phyloP scores from a whole-genome alignment of 768 basidiomycete species.

The Candolleomyces eurysporus region DNA sequence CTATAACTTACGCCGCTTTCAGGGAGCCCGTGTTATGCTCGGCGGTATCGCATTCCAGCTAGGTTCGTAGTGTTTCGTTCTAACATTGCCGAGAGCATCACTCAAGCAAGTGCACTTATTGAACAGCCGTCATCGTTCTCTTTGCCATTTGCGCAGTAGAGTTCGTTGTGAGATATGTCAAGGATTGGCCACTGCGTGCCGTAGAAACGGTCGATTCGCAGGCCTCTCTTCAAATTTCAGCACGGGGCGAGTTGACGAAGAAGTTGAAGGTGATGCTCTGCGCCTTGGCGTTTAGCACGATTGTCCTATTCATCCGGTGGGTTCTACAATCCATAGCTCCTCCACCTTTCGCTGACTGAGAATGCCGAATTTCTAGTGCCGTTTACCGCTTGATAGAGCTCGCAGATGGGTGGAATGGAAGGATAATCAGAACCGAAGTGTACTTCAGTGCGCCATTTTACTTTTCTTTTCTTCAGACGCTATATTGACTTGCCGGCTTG shows the following conservation, averaged over 20 bases:
- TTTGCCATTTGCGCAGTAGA: background rate
- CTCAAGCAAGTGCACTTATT: background rate
- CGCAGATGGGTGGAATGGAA: conserved; percentile 48
- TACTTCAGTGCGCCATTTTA: conserved; percentile 2
- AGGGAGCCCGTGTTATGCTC: conserved; percentile 52
- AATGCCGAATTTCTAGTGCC: conserved; percentile 28
- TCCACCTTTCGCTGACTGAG: background rate
- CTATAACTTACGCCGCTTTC: background rate
- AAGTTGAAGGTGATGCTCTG: conserved; percentile 26
- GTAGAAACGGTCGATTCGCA: background rate
- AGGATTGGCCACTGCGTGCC: background rate
- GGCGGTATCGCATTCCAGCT: conserved; percentile 64
- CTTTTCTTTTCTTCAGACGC: background rate
- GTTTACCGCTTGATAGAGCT: conserved; percentile 56
- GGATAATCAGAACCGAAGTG: conserved; percentile 45
- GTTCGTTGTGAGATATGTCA: background rate
- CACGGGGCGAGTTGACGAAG: background rate
- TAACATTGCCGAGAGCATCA: background rate
- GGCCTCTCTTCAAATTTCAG: background rate
- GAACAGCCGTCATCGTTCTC: background rate
- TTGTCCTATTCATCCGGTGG: conserved; percentile 41
- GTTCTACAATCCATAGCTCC: background rate
- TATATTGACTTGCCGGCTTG: background rate
- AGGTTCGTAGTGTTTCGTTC: conserved; percentile 21
- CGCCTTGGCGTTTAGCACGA: conserved; percentile 34